These are phyloP conservation scores for Aspergillus clavatus DNA, from an alignment of 2,329 filamentous ascomycete genomes.

Conservation along the genomic window DNA sequence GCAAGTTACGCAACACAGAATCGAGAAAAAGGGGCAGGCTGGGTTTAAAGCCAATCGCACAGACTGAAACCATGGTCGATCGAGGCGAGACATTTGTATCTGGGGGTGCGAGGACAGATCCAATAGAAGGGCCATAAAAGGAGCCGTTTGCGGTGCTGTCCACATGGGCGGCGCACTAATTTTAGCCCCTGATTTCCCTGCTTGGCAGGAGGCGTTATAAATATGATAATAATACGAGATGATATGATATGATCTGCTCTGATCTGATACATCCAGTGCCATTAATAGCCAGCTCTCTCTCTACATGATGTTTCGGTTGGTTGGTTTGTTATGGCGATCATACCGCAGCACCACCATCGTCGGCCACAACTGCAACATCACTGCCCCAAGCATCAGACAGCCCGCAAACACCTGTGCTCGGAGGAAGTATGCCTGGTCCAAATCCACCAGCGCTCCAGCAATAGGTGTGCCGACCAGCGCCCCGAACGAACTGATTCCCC, in stretches of 20 bases:
- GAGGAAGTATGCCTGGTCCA: constrained; percentile 23
- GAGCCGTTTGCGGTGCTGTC: neutral
- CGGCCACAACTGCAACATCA: constrained; percentile 26
- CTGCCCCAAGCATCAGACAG: constrained; percentile 28
- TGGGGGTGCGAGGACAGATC: neutral
- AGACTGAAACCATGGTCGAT: neutral
- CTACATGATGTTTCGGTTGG: too few species aligned
- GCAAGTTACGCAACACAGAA: too few species aligned
- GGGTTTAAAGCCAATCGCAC: neutral
- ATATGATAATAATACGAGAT: too few species aligned
- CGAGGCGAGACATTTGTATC: neutral
- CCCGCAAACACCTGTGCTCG: constrained; percentile 30
- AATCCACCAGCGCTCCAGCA: constrained; percentile 28
- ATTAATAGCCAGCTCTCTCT: too few species aligned
- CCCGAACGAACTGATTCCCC: constrained; percentile 31
- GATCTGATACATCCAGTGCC: too few species aligned
- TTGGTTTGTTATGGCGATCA: constrained; percentile 9
- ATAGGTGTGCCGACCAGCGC: constrained; percentile 29
- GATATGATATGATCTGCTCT: too few species aligned
- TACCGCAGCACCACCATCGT: constrained; percentile 18
- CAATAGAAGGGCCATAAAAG: neutral
- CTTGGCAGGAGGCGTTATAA: too few species aligned
- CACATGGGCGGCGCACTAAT: neutral
- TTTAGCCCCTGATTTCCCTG: too few species aligned
- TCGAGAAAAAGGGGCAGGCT: neutral